These are phyloP conservation scores for Naganishia kalamii DNA, from an alignment of 768 basidiomycete genomes.

Conservation along the genomic window DNA sequence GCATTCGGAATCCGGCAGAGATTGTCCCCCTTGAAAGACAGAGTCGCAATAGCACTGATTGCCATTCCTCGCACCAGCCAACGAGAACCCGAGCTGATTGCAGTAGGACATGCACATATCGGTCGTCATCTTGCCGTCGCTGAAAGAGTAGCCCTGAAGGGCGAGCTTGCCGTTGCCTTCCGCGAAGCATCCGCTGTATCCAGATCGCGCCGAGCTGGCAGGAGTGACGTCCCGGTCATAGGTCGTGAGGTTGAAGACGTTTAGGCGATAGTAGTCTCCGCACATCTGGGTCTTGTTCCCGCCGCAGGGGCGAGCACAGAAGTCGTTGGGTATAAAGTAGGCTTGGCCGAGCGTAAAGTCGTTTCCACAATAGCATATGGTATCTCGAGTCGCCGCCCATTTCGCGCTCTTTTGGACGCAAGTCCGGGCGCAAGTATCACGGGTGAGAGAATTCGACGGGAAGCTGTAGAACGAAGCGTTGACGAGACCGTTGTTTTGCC, in stretches of 20 bases:
- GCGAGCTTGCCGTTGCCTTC: constrained; percentile 3
- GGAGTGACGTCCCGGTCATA: neutral
- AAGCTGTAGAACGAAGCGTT: neutral
- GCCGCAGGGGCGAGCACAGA: constrained; percentile 29
- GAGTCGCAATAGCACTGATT: constrained; percentile 10
- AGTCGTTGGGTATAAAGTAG: constrained; percentile 22
- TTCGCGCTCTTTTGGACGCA: constrained; percentile 26
- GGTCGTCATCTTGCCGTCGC: neutral
- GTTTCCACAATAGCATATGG: constrained; percentile 34
- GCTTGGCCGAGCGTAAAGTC: constrained; percentile 23
- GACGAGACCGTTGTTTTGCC: neutral
- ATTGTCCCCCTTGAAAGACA: neutral
- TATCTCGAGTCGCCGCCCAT: constrained; percentile 29
- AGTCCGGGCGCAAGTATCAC: neutral
- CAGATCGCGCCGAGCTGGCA: neutral
- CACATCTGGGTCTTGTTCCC: constrained; percentile 33
- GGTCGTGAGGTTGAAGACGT: constrained; percentile 19
- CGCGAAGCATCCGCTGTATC: constrained; percentile 9
- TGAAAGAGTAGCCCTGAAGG: neutral
- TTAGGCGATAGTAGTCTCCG: constrained; percentile 34
- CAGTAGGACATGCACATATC: constrained; percentile 26
- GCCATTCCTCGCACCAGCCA: neutral
- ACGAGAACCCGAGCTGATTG: constrained; percentile 18
- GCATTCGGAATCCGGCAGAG: neutral
- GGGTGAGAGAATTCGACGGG: neutral